Conservation (phyloP, 192 early-diverging fungal species). For the Podila horticola region DNA sequence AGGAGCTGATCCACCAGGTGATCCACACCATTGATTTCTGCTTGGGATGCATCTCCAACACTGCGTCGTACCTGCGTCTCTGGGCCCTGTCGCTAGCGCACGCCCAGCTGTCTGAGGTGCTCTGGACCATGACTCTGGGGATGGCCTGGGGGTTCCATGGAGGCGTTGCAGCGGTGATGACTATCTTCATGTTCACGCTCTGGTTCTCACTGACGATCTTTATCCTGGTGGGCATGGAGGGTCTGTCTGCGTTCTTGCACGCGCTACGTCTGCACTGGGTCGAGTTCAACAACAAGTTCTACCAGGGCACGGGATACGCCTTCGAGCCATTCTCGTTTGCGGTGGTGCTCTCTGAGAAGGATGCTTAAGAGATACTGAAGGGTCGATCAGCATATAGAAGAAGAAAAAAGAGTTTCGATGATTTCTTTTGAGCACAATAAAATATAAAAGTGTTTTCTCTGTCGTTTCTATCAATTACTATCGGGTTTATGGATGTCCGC, state of each 20-base stretch:
- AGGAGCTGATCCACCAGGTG: constrained; percentile 95
- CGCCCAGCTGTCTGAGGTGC: constrained; percentile 96
- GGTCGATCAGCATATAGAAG: too few relatives aligned
- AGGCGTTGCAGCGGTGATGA: constrained; percentile 68
- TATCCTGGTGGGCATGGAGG: constrained; percentile 92
- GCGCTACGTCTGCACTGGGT: constrained; percentile 98
- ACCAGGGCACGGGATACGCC: constrained; percentile 87
- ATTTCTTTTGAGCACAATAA: too few relatives aligned
- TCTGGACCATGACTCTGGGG: constrained; percentile 93
- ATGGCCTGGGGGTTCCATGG: constrained; percentile 63
- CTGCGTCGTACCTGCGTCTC: constrained; percentile 97
- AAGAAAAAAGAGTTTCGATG: too few relatives aligned
- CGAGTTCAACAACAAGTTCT: constrained; percentile 99
- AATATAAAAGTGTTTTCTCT: too few relatives aligned
- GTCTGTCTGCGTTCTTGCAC: constrained; percentile 92
- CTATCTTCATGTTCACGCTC: constrained; percentile 82
- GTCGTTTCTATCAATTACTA: too few relatives aligned
- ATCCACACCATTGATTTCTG: constrained; percentile 99
- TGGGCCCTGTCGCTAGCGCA: constrained; percentile 99
- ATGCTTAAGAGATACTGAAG: constrained; percentile 13
- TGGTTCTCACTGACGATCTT: constrained; percentile 90
- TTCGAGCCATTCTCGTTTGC: constrained; percentile 94
- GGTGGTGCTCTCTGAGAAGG: constrained; percentile 42
- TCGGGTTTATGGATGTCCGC: too few relatives aligned
- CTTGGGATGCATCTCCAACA: constrained; percentile 96